phyloP scores from a whole-genome alignment of 495 filamentous ascomycete species.

The Penicillium herquei region DNA sequence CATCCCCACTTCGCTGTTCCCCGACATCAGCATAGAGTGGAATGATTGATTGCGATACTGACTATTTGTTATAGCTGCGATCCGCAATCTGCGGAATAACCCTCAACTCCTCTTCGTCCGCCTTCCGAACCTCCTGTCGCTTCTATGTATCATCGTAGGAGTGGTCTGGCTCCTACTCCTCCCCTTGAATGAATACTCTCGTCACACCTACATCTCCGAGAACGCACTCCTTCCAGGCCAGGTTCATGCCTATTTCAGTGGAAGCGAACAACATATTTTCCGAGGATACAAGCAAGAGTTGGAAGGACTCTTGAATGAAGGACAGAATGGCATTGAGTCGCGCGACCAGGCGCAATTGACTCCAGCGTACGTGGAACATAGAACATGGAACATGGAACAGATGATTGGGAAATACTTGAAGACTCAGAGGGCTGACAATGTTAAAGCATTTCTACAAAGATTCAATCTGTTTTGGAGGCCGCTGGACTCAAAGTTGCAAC shows the following conservation, averaged over 20 bases:
- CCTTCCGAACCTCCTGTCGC: constrained; percentile 58
- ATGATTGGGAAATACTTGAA: too few relatives aligned
- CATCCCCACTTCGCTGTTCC: not conserved
- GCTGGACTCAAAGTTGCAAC: constrained; percentile 80
- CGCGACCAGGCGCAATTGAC: constrained; percentile 30
- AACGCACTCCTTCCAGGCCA: constrained; percentile 95
- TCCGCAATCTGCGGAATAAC: constrained; percentile 47
- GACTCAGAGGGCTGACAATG: constrained; percentile 5
- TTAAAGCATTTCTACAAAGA: constrained; percentile 60
- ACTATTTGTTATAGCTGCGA: constrained; percentile 32
- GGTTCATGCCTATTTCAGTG: constrained; percentile 95
- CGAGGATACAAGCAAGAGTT: constrained; percentile 88
- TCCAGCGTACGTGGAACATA: constrained; percentile 41
- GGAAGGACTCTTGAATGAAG: constrained; percentile 41
- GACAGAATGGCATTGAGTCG: constrained; percentile 10
- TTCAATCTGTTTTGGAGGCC: constrained; percentile 71
- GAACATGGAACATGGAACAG: constrained; percentile 17
- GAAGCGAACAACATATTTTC: constrained; percentile 93
- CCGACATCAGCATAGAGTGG: constrained; percentile 13
- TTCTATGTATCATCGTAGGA: constrained; percentile 83
- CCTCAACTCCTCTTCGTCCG: constrained; percentile 40
- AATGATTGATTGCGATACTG: constrained; percentile 7
- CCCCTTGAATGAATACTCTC: constrained; percentile 89
- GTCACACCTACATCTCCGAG: constrained; percentile 93
- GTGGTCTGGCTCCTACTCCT: constrained; percentile 90